Conservation (phyloP, 1,284 basidiomycete genomes). For the Marasmius oreades region DNA sequence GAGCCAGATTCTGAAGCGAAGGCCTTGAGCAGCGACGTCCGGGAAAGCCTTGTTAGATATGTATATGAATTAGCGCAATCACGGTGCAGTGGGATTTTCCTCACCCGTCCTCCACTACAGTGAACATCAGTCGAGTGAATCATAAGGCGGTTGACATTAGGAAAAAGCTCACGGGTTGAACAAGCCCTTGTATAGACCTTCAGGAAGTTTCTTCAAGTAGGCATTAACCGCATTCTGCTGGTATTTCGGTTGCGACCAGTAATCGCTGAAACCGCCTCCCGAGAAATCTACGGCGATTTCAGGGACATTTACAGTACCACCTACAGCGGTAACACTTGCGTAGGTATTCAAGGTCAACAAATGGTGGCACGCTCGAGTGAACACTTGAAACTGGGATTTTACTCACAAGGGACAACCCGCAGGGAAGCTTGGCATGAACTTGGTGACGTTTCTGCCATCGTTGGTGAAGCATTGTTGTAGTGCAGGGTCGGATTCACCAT, state of each 20-base stretch:
- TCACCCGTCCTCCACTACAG: conserved; percentile 31
- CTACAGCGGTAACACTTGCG: conserved; percentile 43
- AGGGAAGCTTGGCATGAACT: conserved; percentile 64
- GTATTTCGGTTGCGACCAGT: conserved; percentile 50
- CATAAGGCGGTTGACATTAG: background rate
- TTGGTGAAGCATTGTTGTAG: conserved; percentile 57
- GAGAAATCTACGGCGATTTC: conserved; percentile 48
- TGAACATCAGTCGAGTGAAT: conserved; percentile 9
- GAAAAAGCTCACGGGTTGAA: conserved; percentile 48
- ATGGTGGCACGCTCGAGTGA: background rate
- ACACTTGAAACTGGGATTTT: background rate
- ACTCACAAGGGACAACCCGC: conserved; percentile 36
- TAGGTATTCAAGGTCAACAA: background rate
- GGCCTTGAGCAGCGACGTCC: conserved; percentile 60
- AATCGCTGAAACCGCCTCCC: conserved; percentile 66
- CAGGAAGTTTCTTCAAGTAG: conserved; percentile 43
- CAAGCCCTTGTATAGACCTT: conserved; percentile 50
- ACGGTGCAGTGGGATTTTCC: conserved; percentile 8
- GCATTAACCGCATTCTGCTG: conserved; percentile 40
- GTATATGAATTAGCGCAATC: background rate
- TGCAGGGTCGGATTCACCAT: conserved; percentile 44
- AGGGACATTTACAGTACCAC: conserved; percentile 44
- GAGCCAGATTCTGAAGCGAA: conserved; percentile 37
- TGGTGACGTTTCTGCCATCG: conserved; percentile 47
- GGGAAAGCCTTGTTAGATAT: conserved; percentile 47